Evolutionary conservation across 2,329 filamentous ascomycete genomes (phyloP).

Genomic region (Teratosphaeria destructans): DNA sequence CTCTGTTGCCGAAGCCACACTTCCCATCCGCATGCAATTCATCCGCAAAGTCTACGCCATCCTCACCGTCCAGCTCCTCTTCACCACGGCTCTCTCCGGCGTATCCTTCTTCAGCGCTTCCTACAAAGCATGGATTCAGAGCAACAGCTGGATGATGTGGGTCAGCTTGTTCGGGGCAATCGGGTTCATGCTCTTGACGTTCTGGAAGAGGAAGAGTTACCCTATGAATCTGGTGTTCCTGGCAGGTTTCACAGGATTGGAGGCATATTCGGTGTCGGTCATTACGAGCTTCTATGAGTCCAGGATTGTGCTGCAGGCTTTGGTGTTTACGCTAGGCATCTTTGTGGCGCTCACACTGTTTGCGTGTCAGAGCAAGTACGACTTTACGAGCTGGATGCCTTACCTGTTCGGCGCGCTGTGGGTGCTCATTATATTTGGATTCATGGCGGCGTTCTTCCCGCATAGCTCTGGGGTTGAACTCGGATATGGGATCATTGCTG

Average conservation of each 20-base stretch:
- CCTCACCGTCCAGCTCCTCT: constrained; percentile 84
- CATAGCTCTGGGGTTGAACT: constrained; percentile 73
- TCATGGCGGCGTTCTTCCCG: constrained; percentile 85
- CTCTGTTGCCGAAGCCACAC: constrained; percentile 81
- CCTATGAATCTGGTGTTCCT: constrained; percentile 93
- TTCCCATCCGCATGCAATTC: constrained; percentile 69
- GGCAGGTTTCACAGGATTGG: constrained; percentile 74
- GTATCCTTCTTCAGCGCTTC: constrained; percentile 72
- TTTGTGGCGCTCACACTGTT: constrained; percentile 62
- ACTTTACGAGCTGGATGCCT: constrained; percentile 91
- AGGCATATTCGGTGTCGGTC: constrained; percentile 88
- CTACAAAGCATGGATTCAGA: constrained; percentile 83
- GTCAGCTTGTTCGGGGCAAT: constrained; percentile 75
- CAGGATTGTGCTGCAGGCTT: constrained; percentile 76
- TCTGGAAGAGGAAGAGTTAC: constrained; percentile 57
- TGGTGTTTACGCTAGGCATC: constrained; percentile 66
- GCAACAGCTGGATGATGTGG: constrained; percentile 75
- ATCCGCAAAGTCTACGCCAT: constrained; percentile 85
- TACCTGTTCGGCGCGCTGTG: constrained; percentile 87
- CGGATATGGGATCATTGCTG: constrained; percentile 69
- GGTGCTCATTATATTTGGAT: constrained; percentile 83
- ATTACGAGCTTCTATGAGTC: constrained; percentile 84
- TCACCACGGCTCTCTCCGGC: constrained; percentile 68
- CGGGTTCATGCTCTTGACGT: constrained; percentile 76
- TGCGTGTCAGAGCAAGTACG: constrained; percentile 94